Conservation (phyloP, 2,329 filamentous ascomycete genomes). For the Emergomyces africanus region DNA sequence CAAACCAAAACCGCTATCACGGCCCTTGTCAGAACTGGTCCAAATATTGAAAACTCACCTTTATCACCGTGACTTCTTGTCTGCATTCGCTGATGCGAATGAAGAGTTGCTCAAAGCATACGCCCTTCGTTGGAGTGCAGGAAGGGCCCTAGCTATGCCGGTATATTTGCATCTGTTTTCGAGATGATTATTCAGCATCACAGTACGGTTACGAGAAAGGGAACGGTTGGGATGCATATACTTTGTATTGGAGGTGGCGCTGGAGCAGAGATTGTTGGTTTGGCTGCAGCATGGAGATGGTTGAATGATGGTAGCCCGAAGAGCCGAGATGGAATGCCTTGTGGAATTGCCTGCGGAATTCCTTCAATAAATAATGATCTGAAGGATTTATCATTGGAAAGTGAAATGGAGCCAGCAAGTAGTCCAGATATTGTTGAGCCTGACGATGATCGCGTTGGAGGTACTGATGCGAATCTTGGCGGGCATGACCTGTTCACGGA, state of each 20-base stretch:
- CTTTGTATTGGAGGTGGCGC: constrained; percentile 53
- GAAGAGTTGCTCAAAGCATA: constrained; percentile 66
- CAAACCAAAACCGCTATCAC: constrained; percentile 25
- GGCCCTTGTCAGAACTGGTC: constrained; percentile 43
- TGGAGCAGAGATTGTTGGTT: constrained; percentile 53
- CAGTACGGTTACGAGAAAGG: not conserved
- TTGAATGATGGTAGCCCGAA: constrained; percentile 12
- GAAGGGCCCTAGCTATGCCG: constrained; percentile 68
- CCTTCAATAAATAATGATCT: not conserved
- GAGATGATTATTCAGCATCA: constrained; percentile 9
- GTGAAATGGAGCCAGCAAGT: not conserved
- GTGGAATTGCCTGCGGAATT: not conserved
- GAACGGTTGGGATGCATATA: constrained; percentile 20
- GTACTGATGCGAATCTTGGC: not conserved
- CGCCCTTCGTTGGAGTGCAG: constrained; percentile 81
- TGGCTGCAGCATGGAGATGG: constrained; percentile 41
- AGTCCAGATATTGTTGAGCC: not conserved
- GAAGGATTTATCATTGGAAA: not conserved
- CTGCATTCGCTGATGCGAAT: constrained; percentile 55
- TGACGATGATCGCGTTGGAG: not conserved
- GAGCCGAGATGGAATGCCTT: not conserved
- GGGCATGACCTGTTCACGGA: constrained; percentile 3
- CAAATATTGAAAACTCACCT: constrained; percentile 79
- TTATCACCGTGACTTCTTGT: constrained; percentile 70
- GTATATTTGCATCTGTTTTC: constrained; percentile 34